Evolutionary conservation across 75 land plant genomes (phyloP), one percentile per base, ranked within the genome.

Genomic region (Pseudotsuga menziesii): DNA sequence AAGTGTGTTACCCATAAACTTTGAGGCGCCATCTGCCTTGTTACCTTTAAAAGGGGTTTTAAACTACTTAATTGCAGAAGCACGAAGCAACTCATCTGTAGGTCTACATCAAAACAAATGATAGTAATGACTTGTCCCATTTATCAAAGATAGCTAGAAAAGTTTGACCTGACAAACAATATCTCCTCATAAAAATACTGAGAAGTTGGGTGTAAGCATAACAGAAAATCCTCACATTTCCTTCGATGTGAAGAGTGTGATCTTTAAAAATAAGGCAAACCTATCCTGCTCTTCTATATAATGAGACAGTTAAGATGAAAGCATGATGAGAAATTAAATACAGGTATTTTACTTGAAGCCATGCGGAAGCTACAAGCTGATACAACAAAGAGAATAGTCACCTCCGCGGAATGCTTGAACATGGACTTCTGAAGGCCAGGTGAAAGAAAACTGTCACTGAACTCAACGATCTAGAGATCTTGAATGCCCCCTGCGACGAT

Each of bases 391-490:
- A 69, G 52, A 39, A 69, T 69, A 69, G 72, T 69, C 72, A 69
- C 72, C 72, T 69, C 72, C 72, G n/a, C 19, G 72, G 26, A 69
- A 16, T 41, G 41, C 54, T 69, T 69, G 48, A n/a, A 8, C n/a
- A 35, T 7, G 44, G 36, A 23, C 72, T 41, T 69, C 9, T 17
- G 72, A 15, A 69, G 48, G 6, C 52, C 11, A 11, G 72, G 41
- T 39, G 12, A 69, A 44, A 39, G 17, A 69, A 69, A 11, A n/a
- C 48, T 36, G 72, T 69, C 32, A 67, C 52, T 69, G 52, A 69
- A 69, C 72, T 69, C 20, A 13, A 69, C 80, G 81, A 78, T 77
- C 72, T 71, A 90, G 96, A 72, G 90, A 87, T 75, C 88, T 83
- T 22, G 93, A 80, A 13, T 82, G 76, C 54, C 89, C 80, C 80